These are phyloP conservation scores for Aspergillus jensenii DNA, from an alignment of 2,329 filamentous ascomycete species.

Conservation along the genomic window DNA sequence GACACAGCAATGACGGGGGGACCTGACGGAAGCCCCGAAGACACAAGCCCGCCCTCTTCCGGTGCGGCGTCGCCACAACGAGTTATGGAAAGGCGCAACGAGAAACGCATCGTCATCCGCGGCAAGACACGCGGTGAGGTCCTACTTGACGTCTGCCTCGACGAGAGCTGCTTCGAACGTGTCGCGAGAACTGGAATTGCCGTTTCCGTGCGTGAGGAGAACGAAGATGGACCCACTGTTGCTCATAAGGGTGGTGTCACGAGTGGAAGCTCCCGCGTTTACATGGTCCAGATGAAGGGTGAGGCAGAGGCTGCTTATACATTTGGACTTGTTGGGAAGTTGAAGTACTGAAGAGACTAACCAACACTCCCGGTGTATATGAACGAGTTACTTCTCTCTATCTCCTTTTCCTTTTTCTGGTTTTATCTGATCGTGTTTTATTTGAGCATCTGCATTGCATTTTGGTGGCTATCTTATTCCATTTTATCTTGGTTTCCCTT, in stretches of 20 bases:
- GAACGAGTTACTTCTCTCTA: neutral
- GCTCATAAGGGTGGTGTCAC: conserved; percentile 60
- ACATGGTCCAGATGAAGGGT: conserved; percentile 64
- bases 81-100: conserved; percentile 71
- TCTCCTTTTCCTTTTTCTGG: neutral
- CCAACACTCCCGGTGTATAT: neutral
- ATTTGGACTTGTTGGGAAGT: conserved; percentile 54
- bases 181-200: conserved; percentile 85
- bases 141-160: conserved; percentile 79
- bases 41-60: conserved; percentile 22
- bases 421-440: neutral
- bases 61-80: conserved; percentile 39
- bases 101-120: conserved; percentile 82
- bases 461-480: neutral
- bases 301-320: conserved; percentile 56
- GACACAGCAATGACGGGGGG: conserved; percentile 37
- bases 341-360: conserved; percentile 43
- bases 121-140: conserved; percentile 66
- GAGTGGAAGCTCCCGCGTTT: conserved; percentile 57
- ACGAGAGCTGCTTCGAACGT: conserved; percentile 79
- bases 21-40: conserved; percentile 12
- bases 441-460: conserved; percentile 2
- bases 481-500: neutral
- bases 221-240: conserved; percentile 57
- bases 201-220: conserved; percentile 82